Base-by-base conservation (phyloP, 1,284 basidiomycete species). In the Afroboletus lepidellus region DNA sequence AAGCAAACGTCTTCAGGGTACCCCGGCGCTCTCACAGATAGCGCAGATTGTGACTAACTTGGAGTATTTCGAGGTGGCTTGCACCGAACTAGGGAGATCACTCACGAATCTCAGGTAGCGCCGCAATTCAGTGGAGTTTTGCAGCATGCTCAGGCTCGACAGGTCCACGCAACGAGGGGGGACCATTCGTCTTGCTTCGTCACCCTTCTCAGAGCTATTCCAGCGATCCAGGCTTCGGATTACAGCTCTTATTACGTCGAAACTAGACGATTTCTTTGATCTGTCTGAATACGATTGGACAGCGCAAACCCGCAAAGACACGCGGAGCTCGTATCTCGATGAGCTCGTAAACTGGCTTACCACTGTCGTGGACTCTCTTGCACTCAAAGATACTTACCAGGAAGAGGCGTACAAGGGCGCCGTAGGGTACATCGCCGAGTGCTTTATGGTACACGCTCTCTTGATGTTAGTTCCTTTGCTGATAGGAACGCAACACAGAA, bases 181-280 rank as follows among this genome's bases (percentile, higher is more conserved):
- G 1, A 80, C 84, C 15, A 85, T 94, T 53, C 80, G 79, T 46
- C 77, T 96, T 20, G 84, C 90, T 1, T 76, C 80, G 2, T 66
- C 75, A 36, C 81, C 87, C 3, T 96, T 99, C 65, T 77, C 80
- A 18, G 70, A 74, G 11, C 90, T 91, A 1, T 76, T 94, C 46
- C 74, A 77, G 18, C 77, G 82, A 36, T 90, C 94, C 3, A 82
- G 90, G 54, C 74, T 77, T 25, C 87, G 94, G 11, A 93, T 99
- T 59, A 87, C 88, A 25, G 76, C 78, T 11, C 81, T 96, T 39
- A 94, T 99, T 61, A 82, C 84, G 8, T 90, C 89, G 21, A 99
- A 99, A 70, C 83, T 99, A n/a, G 91, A 96, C 64, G 92, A 95
- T 58, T 98, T 98, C 74, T 93, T 98, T 62, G 96, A 92, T 53